Evolutionary conservation across 2,329 filamentous ascomycete genomes (phyloP).

Genomic region (Didymella pomorum): DNA sequence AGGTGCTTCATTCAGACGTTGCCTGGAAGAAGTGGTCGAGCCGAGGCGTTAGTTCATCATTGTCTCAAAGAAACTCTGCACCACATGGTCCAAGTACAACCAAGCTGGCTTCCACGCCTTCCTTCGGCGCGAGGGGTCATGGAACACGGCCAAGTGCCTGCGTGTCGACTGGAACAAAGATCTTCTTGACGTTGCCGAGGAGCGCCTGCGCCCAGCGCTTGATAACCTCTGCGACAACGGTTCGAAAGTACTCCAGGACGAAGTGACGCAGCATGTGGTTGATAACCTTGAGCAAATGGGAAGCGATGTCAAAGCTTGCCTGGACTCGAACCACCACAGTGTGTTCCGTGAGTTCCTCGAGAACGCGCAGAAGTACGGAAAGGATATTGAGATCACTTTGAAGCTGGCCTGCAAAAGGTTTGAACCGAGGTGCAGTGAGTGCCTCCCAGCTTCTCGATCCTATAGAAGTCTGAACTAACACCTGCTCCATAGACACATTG

Average conservation of each 20-base stretch:
- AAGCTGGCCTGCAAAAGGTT: neutral
- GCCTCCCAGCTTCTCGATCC: neutral
- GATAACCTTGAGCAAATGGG: neutral
- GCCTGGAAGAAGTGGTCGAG: neutral
- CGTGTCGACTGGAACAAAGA: slow-evolving; percentile 5
- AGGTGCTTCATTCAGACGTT: neutral
- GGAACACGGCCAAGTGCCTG: neutral
- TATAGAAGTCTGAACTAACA: neutral
- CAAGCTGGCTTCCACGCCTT: neutral
- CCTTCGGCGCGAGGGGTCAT: neutral
- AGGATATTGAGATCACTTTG: neutral
- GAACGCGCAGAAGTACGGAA: neutral
- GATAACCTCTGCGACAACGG: neutral
- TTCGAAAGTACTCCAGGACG: neutral
- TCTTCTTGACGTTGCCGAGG: neutral
- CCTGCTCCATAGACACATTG: neutral
- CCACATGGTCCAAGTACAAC: neutral
- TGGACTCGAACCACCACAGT: neutral
- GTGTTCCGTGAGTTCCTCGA: neutral
- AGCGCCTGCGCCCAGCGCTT: neutral
- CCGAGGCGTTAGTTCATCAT: neutral
- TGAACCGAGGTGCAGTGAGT: neutral
- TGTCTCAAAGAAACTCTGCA: neutral
- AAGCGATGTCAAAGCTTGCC: neutral
- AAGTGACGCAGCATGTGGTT: neutral